Base-by-base conservation (phyloP, 306 rosid genomes). In the Rosa chinensis region DNA sequence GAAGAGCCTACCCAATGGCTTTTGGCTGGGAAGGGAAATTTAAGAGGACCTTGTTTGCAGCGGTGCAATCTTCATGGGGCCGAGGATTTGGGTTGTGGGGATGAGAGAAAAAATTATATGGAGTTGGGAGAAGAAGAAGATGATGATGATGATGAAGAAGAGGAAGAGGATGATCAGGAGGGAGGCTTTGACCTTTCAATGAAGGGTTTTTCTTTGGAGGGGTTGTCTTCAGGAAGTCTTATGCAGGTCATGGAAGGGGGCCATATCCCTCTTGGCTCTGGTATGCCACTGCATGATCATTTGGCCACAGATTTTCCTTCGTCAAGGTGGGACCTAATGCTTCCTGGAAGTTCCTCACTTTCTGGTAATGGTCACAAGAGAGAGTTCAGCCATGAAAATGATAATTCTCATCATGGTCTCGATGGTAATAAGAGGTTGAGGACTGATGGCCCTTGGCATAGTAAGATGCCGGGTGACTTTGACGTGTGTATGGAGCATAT, bases 351-450 rank as follows among this genome's bases (percentile, higher is more conserved):
- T 17, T 70, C 91, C 0, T 85, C 92, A 13, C 82, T 82, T 84
- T 92, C 87, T 78, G 90, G 87, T 66, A 90, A 85, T 87, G 88
- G 87, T 80, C 86, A 87, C 90, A 91, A 95, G 92, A 89, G 97
- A 82, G 92, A 78, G 59, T 16, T 53, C 42, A 82, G 50, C 70
- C 82, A 85, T 70, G 97, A 89, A 78, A 81, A 81, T 85, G 90
- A 81, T 72, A 71, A 80, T 82, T 78, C 86, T 44, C 85, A 89
- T 69, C 86, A 87, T 59, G 73, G 92, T 59, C 82, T 83, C 55
- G 82, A 77, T 85, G 92, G 82, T 58, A 89, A 86, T 77, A 92
- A 92, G 88, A 86, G 94, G 52, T 74, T 89, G 77, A 89, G 92
- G 79, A 84, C 81, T 78, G 97, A 89, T 59, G 87, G 80, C 59